Percentiles rank a stretch among this genome's conserved stretches.
Conservation (phyloP, 2,329 filamentous ascomycete genomes). For the Helicocarpus griseus region DNA sequence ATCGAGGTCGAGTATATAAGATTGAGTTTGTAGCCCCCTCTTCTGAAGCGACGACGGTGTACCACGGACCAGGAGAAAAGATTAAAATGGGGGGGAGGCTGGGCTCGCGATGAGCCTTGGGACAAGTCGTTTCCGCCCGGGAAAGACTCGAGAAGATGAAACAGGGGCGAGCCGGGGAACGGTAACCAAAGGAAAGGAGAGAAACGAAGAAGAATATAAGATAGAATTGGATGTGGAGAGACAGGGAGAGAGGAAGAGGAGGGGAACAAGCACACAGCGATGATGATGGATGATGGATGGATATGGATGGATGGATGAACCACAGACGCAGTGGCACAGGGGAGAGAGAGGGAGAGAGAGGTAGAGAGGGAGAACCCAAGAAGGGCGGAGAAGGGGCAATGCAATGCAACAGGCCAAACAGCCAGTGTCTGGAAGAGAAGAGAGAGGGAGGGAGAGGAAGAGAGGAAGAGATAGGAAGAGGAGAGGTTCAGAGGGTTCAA, state of each 20-base stretch:
- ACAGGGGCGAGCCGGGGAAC: constrained; percentile 2
- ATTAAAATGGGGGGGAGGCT: constrained; percentile 7
- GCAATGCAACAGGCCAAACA: constrained; percentile 6
- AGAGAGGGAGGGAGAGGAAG: constrained; percentile 11
- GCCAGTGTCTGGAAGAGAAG: constrained; percentile 10
- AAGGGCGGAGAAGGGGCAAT: not conserved
- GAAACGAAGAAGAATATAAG: constrained; percentile 2
- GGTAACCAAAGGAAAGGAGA: constrained; percentile 9
- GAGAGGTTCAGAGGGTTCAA: constrained; percentile 11
- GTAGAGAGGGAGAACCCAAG: not conserved
- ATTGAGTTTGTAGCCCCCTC: not conserved
- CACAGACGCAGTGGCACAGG: too few species aligned
- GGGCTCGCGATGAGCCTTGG: constrained; percentile 15
- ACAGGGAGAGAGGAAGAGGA: constrained; percentile 6
- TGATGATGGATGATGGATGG: too few species aligned
- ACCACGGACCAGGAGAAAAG: constrained; percentile 6
- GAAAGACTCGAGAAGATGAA: constrained; percentile 21
- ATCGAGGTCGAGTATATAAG: too few species aligned
- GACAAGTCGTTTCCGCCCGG: constrained; percentile 32
- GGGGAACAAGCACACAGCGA: constrained; percentile 5
- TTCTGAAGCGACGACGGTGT: constrained; percentile 19
- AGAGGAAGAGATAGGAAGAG: constrained; percentile 5
- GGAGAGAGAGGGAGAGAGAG: constrained; percentile 7
- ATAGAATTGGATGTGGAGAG: constrained; percentile 3
- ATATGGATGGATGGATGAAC: too few species aligned